A percentile compares a stretch with the other conserved stretches of the same genome.
These are phyloP conservation scores for Solanum dulcamara DNA, from an alignment of 257 asterid species.

Conservation along the genomic window DNA sequence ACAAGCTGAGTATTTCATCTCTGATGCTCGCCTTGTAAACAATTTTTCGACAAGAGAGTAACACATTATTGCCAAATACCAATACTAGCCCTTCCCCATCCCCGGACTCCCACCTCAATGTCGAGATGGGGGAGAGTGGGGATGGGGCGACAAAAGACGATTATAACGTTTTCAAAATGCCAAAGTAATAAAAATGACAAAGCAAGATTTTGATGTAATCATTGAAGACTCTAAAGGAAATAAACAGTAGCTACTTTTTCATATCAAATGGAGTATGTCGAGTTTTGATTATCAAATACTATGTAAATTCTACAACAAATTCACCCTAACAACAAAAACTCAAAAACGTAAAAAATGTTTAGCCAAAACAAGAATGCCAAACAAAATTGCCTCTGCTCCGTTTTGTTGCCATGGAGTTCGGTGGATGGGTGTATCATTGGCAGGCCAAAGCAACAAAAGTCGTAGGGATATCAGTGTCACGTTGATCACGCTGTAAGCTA, in stretches of 20 bases:
- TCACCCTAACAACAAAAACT: neutral
- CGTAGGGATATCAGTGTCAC: neutral
- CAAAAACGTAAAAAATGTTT: neutral
- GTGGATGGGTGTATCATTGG: neutral
- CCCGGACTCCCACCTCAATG: neutral
- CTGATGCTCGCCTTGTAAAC: too few species aligned
- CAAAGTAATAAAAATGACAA: neutral
- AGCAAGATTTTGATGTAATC: neutral
- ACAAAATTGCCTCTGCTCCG: constrained; percentile 29
- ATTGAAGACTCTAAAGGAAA: neutral
- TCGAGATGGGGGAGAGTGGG: neutral
- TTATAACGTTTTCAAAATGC: neutral
- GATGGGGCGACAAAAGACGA: neutral
- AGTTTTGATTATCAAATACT: neutral
- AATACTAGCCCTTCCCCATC: neutral
- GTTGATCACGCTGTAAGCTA: neutral
- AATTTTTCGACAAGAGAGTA: too few species aligned
- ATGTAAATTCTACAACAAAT: neutral
- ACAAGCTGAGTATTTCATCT: too few species aligned
- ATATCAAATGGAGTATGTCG: neutral
- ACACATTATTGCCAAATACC: neutral
- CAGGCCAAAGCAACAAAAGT: neutral
- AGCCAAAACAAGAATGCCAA: neutral
- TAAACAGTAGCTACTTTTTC: neutral
- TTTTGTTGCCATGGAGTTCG: neutral